Evolutionary conservation across 202 grass and related monocot genomes (phyloP).

Genomic region (Bolboschoenoplectus hybrid): DNA sequence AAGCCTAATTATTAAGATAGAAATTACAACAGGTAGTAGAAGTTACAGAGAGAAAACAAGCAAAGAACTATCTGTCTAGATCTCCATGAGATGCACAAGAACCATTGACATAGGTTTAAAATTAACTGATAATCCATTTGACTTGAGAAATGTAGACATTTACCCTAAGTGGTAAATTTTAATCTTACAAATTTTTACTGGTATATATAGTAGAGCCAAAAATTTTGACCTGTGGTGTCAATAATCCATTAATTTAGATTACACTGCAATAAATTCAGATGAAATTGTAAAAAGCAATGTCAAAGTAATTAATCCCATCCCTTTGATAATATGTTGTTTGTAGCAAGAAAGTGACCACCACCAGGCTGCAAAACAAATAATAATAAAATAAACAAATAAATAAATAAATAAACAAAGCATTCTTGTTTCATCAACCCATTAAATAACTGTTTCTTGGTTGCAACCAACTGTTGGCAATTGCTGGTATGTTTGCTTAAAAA

Average conservation of each 20-base stretch:
- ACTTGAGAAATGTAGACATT: too few species aligned
- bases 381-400: too few species aligned
- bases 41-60: background rate
- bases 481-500: background rate
- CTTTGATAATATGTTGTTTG: too few species aligned
- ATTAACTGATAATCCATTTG: too few species aligned
- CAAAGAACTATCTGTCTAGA: background rate
- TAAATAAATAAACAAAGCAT: background rate
- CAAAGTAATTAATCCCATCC: background rate
- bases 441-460: background rate
- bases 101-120: background rate
- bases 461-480: background rate
- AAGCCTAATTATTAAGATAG: background rate
- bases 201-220: too few species aligned
- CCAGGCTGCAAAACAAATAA: background rate
- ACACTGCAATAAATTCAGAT: background rate
- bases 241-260: background rate
- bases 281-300: background rate
- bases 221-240: too few species aligned
- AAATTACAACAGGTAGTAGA: background rate
- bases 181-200: too few species aligned
- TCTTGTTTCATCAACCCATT: background rate
- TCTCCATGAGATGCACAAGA: background rate
- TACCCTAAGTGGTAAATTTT: too few species aligned
- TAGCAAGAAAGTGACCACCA: background rate